Evolutionary conservation across 2,329 filamentous ascomycete species (phyloP).

Genomic region (Fusarium succisae): DNA sequence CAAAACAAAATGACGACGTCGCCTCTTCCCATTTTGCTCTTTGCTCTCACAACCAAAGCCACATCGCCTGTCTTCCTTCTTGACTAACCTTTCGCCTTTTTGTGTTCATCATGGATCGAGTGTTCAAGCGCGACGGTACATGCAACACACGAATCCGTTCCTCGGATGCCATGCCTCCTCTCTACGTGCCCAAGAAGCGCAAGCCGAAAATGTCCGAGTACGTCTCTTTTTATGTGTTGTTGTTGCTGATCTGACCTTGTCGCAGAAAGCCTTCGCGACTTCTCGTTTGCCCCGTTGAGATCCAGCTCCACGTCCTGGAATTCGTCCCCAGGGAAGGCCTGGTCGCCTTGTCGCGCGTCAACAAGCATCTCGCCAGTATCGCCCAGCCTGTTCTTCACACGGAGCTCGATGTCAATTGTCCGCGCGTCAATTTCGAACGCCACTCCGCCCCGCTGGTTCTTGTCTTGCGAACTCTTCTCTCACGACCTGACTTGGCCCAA

Average conservation of each 20-base stretch:
- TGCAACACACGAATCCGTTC: no score
- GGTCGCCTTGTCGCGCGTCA: background rate
- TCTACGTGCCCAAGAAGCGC: background rate
- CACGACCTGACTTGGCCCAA: background rate
- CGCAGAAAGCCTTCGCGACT: background rate
- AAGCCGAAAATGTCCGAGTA: background rate
- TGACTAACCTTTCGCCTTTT: fast-evolving
- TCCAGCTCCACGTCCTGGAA: background rate
- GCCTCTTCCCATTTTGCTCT: background rate
- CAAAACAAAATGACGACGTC: background rate
- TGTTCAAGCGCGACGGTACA: no score
- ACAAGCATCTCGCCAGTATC: background rate
- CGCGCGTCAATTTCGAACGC: background rate
- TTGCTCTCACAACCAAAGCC: background rate
- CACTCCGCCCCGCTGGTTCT: background rate
- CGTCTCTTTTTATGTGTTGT: fast-evolving
- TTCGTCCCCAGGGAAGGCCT: background rate
- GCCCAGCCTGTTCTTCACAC: background rate
- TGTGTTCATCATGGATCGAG: no score
- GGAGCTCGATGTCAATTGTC: background rate
- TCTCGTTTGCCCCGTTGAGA: background rate
- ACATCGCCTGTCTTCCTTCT: background rate
- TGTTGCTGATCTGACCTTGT: background rate
- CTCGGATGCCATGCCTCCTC: background rate
- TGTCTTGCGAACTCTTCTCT: background rate